These are phyloP conservation scores for Rhinocladiella mackenziei DNA, from an alignment of 2,329 filamentous ascomycete species.

Conservation along the genomic window DNA sequence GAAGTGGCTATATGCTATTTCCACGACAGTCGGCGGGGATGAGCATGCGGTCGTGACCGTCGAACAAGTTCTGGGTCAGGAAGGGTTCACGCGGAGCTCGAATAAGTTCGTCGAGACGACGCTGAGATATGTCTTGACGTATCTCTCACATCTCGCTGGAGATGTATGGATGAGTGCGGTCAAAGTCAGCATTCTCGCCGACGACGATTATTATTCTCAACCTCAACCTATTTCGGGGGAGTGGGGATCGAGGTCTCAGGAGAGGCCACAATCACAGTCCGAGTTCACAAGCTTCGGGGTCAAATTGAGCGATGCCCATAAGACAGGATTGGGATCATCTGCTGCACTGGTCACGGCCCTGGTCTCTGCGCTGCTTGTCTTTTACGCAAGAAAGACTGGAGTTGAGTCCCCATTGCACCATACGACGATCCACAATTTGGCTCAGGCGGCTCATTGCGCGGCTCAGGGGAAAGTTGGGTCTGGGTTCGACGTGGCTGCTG, in stretches of 20 bases:
- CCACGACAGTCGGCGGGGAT: constrained; percentile 61
- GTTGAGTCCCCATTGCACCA: constrained; percentile 5
- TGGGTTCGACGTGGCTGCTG: constrained; percentile 90
- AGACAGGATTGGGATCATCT: constrained; percentile 92
- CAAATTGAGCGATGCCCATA: constrained; percentile 73
- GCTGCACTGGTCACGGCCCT: constrained; percentile 89
- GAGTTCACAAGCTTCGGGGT: constrained; percentile 73
- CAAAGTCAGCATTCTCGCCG: constrained; percentile 81
- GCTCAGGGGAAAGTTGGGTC: constrained; percentile 96
- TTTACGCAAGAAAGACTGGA: constrained; percentile 36
- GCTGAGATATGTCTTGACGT: constrained; percentile 80
- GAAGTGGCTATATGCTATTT: constrained; percentile 81
- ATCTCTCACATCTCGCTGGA: constrained; percentile 55
- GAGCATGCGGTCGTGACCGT: constrained; percentile 75
- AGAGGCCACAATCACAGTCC: constrained; percentile 32
- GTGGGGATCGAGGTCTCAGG: not conserved
- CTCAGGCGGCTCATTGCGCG: constrained; percentile 88
- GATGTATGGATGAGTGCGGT: constrained; percentile 58
- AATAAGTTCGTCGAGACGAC: constrained; percentile 95
- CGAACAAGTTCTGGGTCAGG: constrained; percentile 48
- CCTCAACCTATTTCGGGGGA: constrained; percentile 47
- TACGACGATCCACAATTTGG: constrained; percentile 71
- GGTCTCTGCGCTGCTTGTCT: constrained; percentile 68
- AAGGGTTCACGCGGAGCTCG: constrained; percentile 29
- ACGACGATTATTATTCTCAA: constrained; percentile 94